These are phyloP conservation scores for Aspergillus clavatus DNA, from an alignment of 2,329 filamentous ascomycete species.

Conservation along the genomic window DNA sequence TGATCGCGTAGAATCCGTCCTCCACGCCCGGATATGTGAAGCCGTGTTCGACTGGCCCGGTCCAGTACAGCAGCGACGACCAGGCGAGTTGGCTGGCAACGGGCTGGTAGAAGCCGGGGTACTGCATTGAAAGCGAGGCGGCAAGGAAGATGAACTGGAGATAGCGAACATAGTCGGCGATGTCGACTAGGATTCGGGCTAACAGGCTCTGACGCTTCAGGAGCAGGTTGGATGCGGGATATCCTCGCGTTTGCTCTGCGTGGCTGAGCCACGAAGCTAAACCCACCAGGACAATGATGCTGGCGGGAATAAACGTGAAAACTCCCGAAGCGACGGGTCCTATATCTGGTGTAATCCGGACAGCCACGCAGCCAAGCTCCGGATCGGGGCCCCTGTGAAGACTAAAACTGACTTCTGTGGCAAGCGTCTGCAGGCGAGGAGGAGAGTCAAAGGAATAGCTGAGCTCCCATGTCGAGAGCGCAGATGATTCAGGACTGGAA, in stretches of 20 bases:
- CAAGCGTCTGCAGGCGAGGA: slow-evolving; percentile 5
- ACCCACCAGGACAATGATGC: not conserved
- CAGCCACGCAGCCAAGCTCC: slow-evolving; percentile 2
- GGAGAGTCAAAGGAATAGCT: slow-evolving; percentile 3
- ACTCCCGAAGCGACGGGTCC: not conserved
- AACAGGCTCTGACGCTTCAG: not conserved
- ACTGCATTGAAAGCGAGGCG: slow-evolving; percentile 8
- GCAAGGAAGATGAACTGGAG: slow-evolving; percentile 13
- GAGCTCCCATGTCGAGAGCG: slow-evolving; percentile 1
- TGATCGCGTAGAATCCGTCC: slow-evolving; percentile 7
- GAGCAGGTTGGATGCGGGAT: no score
- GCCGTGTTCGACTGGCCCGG: slow-evolving; percentile 11
- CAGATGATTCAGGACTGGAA: not conserved
- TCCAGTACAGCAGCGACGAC: slow-evolving; percentile 12
- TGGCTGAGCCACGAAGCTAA: not conserved
- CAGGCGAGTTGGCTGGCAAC: slow-evolving; percentile 10
- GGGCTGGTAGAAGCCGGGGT: slow-evolving; percentile 13
- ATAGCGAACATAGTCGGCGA: slow-evolving; percentile 7
- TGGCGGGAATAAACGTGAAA: not conserved
- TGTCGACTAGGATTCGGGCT: no score
- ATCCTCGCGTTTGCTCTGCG: not conserved
- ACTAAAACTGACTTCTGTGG: not conserved
- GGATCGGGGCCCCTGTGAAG: not conserved
- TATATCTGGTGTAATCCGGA: slow-evolving; percentile 5
- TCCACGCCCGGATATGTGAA: slow-evolving; percentile 13